Base-by-base conservation (phyloP, 371 early-diverging fungal species). In the Actinomortierella wolfii region DNA sequence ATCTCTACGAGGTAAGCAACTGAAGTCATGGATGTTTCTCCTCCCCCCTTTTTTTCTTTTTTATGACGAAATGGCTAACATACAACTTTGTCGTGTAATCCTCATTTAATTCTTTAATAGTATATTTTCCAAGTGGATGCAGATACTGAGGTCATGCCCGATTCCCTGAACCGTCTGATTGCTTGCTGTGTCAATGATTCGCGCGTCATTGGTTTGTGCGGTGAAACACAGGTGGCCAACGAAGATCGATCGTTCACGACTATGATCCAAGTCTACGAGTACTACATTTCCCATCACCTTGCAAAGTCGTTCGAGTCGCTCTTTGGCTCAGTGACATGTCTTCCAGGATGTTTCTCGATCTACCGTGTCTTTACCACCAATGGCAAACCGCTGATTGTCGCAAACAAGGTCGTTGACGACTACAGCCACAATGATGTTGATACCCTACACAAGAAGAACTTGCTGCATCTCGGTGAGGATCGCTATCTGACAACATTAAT, bases 251-350 rank as follows among this genome's bases (percentile, higher is more conserved):
- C 94, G 17, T 94, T 93, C 92, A 92, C 95, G n/a, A 97, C 99
- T 3, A 97, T 97, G 95, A 96, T 99, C 76, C 99, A 99, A 77
- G 98, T 99, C 25, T 97, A 95, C 80, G 97, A 97, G 71, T 97
- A 99, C 86, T 99, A 96, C 75, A 98, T 99, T 57, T 97, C 97
- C 39, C 99, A 99, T 80, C 97, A 98, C 75, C 78, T 99, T 64
- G 89, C 95, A 49, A 99, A 99, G 80, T 92, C 99, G 0, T 99
- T 99, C 82, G 99, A 99, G 82, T 96, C 96, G 24, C 88, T 99
- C 44, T 99, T 99, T 74, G 99, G 99, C 1, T 85, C 92, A 29
- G 97, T 97, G 26, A 96, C 97, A 18, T 98, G 98, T 81, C 82
- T 97, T 67, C 97, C 97, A 2, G 97, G 99, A 24, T 97, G 98